Conservation (phyloP, 1,139 yeast species). For the Taphrina communis region DNA sequence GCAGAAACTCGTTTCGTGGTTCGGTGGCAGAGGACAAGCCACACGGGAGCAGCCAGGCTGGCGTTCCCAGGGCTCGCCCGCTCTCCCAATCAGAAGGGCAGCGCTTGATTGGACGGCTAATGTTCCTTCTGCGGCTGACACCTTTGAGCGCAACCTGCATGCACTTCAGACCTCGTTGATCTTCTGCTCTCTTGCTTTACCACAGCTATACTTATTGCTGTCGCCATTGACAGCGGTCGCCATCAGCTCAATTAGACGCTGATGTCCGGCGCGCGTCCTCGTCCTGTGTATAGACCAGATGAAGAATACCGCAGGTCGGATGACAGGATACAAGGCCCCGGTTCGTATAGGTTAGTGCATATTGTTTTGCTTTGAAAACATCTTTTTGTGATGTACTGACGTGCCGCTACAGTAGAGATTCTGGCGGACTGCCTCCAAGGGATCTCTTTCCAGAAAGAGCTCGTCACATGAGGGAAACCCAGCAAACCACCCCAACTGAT, state of each 20-base stretch:
- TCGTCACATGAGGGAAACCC: conserved; percentile 7
- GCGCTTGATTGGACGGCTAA: conserved; percentile 15
- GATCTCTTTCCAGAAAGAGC: conserved; percentile 28
- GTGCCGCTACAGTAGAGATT: background rate
- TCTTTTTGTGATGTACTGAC: conserved; percentile 3
- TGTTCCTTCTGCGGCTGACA: conserved; percentile 10
- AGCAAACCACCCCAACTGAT: conserved; percentile 4
- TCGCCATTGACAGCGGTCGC: background rate
- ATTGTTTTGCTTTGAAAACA: background rate
- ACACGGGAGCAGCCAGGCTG: background rate
- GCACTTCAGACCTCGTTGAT: conserved; percentile 1
- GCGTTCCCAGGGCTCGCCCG: background rate
- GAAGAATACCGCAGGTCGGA: conserved; percentile 14
- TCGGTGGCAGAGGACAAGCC: conserved; percentile 11
- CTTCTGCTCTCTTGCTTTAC: background rate
- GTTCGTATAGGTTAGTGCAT: conserved; percentile 7
- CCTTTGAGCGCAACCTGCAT: background rate
- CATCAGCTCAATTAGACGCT: background rate
- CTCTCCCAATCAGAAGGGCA: conserved; percentile 4
- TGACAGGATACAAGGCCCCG: conserved; percentile 1
- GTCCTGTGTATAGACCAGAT: conserved; percentile 8
- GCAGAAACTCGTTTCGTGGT: background rate
- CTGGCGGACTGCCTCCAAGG: conserved; percentile 1
- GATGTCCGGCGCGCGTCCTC: conserved; percentile 29
- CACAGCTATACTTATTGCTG: conserved; percentile 1